These are phyloP conservation scores for Kodamaea hsintzibuensis DNA, from an alignment of 805 yeast genomes.

Conservation along the genomic window DNA sequence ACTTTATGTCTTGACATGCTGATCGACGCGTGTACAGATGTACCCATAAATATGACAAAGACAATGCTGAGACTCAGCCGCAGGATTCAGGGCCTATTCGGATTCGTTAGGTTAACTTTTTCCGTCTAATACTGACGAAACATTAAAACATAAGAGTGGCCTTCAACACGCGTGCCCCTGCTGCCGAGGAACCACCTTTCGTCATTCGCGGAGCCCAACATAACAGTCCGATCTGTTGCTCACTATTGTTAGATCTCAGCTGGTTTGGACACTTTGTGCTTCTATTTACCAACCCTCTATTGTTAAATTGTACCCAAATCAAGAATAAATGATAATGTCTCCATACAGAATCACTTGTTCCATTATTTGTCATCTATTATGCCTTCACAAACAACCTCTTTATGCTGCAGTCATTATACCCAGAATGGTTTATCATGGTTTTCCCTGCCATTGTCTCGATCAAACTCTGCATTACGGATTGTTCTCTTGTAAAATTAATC, in stretches of 20 bases:
- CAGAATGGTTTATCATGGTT: background rate
- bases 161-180: background rate
- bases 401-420: slow-evolving; percentile 1
- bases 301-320: background rate
- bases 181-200: background rate
- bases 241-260: background rate
- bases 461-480: background rate
- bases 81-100: background rate
- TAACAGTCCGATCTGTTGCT: background rate
- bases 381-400: background rate
- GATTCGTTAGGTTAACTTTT: too few relatives aligned
- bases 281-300: background rate
- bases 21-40: background rate
- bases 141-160: background rate
- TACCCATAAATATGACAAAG: background rate
- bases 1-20: background rate
- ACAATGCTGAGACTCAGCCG: background rate
- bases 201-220: background rate
- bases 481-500: background rate
- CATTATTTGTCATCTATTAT: slow-evolving; percentile 1
- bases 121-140: background rate
- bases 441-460: background rate
- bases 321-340: background rate
- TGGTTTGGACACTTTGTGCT: background rate
- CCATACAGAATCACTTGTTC: slow-evolving; percentile 1